Evolutionary conservation across 768 basidiomycete genomes (phyloP).

Genomic region (Hirschioporus abietinus): DNA sequence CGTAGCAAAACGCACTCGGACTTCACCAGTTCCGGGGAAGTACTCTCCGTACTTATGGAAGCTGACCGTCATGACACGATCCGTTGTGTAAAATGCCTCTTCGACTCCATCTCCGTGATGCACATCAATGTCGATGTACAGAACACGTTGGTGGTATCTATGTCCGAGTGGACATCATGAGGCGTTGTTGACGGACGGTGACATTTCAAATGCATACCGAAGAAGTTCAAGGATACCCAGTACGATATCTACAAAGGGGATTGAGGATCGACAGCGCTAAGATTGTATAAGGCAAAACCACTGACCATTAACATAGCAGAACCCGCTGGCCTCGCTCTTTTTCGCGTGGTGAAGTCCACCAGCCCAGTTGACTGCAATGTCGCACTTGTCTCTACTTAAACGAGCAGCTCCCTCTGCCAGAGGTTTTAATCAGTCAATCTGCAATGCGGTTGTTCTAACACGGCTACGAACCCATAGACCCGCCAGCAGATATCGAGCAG

Average conservation of each 20-base stretch:
- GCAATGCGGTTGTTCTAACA: not conserved
- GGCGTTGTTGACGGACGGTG: not conserved
- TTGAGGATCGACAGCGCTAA: not conserved
- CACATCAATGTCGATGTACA: constrained; percentile 98
- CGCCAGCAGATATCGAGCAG: constrained; percentile 99
- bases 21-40: constrained; percentile 98
- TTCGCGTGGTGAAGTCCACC: constrained; percentile 98
- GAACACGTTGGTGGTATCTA: constrained; percentile 91
- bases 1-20: constrained; percentile 52
- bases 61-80: constrained; percentile 96
- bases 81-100: constrained; percentile 98
- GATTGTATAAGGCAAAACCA: not conserved
- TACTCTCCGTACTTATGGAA: constrained; percentile 99
- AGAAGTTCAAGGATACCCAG: constrained; percentile 93
- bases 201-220: constrained; percentile 39
- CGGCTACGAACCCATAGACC: constrained; percentile 83
- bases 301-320: constrained; percentile 96
- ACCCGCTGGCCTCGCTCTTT: constrained; percentile 98
- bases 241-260: constrained; percentile 73
- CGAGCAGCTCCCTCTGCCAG: constrained; percentile 90
- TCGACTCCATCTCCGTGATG: constrained; percentile 99
- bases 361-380: constrained; percentile 99
- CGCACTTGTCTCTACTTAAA: constrained; percentile 92
- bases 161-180: not conserved
- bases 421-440: constrained; percentile 10